A percentile compares a stretch with the other conserved stretches of the same genome.
These are phyloP conservation scores for Apocynum venetum DNA, from an alignment of 257 asterid species.

Conservation along the genomic window DNA sequence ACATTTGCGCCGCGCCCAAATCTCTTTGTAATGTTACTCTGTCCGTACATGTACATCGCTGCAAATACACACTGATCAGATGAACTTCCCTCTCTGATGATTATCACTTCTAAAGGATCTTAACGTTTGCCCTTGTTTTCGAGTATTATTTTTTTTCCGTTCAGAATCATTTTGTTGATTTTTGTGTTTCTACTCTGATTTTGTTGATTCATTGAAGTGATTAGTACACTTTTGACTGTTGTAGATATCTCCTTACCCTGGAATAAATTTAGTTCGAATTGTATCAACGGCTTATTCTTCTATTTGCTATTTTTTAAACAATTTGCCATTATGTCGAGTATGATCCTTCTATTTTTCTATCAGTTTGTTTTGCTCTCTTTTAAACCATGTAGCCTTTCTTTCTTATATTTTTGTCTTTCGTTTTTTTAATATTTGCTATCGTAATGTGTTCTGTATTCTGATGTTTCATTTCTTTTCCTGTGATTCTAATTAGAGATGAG, in stretches of 20 bases:
- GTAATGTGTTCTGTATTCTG: background rate
- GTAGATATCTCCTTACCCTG: too few species aligned
- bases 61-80: background rate
- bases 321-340: background rate
- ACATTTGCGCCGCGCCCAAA: background rate
- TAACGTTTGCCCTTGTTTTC: background rate
- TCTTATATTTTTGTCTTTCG: background rate
- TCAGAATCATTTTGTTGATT: background rate
- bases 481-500: constrained; percentile 31
- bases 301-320: background rate
- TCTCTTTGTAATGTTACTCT: background rate
- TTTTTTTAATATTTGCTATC: background rate
- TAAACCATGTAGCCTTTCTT: background rate
- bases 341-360: background rate
- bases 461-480: constrained; percentile 9
- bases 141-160: background rate
- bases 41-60: background rate
- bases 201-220: background rate
- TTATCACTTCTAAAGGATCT: background rate
- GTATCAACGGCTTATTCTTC: too few species aligned
- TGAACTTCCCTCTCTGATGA: background rate
- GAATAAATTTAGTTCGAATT: background rate
- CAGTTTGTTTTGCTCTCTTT: background rate
- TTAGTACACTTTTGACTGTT: background rate
- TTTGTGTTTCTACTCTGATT: background rate